Evolutionary conservation across 306 rosid species (phyloP), one percentile per base, ranked within the genome.

Genomic region (Cyclanthera cordifolia): DNA sequence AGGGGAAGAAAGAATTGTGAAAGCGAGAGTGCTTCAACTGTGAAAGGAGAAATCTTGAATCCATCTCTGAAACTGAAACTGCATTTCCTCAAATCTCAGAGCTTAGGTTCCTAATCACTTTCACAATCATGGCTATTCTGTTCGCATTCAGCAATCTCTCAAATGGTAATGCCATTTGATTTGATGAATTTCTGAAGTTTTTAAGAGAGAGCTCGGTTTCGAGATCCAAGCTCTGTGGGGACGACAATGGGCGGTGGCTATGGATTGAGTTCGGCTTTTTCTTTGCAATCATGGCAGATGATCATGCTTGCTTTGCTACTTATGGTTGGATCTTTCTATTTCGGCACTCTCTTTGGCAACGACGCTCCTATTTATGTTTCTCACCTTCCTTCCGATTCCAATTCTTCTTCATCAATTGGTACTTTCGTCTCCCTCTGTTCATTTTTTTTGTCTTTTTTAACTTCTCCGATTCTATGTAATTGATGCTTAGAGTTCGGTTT

Each of bases 321-420:
- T 10, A 87, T 89, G 95, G 75, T 76, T 68, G 90, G 85, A 8
- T 80, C 93, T 5, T 92, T 92, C 75, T 89, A 84, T 51, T 68
- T 27, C 10, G 96, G 96, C 28, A 87, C 85, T 54, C 87, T 89
- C 67, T 83, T 84, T 24, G 84, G 88, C 57, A 79, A 83, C 78
- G 81, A 83, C 67, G 82, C 78, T 53, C 86, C 98, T 69, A 77
- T 89, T 80, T 85, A 78, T 47, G 82, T 76, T 45, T 83, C 98
- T 52, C 85, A 86, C 58, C 73, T 75, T 37, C 53, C 65, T 51
- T 73, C 83, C 65, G 64, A 73, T 53, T 75, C 83, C 69, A 76
- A 84, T 59, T 76, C 89, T 54, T 50, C 69, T 43, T 41, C 73
- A 3, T 69, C 64, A 43, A 53, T 53, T 15, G 82, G 84, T 81